A percentile compares a stretch with the other conserved stretches of the same genome.
These are phyloP conservation scores for Paxillus ammoniavirescens DNA, from an alignment of 768 basidiomycete species.

Conservation along the genomic window DNA sequence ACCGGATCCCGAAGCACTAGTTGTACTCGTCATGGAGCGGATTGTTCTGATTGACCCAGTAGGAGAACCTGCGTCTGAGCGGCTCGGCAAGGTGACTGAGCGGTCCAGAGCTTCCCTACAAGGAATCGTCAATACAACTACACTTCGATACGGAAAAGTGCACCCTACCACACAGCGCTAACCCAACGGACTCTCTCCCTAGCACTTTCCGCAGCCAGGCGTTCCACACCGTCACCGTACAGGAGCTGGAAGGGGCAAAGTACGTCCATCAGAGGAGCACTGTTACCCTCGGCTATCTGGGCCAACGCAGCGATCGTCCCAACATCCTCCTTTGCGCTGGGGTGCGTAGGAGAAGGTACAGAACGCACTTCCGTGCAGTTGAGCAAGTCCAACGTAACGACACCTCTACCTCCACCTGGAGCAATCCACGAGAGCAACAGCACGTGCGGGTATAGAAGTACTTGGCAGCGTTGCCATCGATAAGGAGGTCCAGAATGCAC, in stretches of 20 bases:
- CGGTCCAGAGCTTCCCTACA: slow-evolving; percentile 78
- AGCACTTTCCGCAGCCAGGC: slow-evolving; percentile 86
- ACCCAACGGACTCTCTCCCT: slow-evolving; percentile 90
- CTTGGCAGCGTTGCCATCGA: slow-evolving; percentile 80
- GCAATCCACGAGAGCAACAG: slow-evolving; percentile 87
- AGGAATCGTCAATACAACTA: background rate
- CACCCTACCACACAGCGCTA: slow-evolving; percentile 76
- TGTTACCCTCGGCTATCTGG: slow-evolving; percentile 49
- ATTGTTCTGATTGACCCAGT: slow-evolving; percentile 69
- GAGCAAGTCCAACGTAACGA: slow-evolving; percentile 82
- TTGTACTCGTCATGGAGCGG: slow-evolving; percentile 48
- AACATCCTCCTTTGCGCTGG: slow-evolving; percentile 79
- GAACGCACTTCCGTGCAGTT: slow-evolving; percentile 86
- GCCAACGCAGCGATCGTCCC: slow-evolving; percentile 78
- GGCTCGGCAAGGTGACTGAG: slow-evolving; percentile 49
- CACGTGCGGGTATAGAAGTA: slow-evolving; percentile 78
- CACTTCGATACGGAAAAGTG: background rate
- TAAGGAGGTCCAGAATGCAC: slow-evolving; percentile 82
- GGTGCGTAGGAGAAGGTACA: slow-evolving; percentile 78
- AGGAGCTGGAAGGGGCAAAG: slow-evolving; percentile 89
- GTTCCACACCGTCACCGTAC: slow-evolving; percentile 86
- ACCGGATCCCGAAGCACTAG: slow-evolving; percentile 40
- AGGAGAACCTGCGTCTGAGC: slow-evolving; percentile 44
- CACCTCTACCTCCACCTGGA: slow-evolving; percentile 76
- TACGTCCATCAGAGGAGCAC: slow-evolving; percentile 57